A percentile compares a stretch with the other conserved stretches of the same genome.
Evolutionary conservation across 768 basidiomycete species (phyloP).

Genomic region (Suillus alpinus): DNA sequence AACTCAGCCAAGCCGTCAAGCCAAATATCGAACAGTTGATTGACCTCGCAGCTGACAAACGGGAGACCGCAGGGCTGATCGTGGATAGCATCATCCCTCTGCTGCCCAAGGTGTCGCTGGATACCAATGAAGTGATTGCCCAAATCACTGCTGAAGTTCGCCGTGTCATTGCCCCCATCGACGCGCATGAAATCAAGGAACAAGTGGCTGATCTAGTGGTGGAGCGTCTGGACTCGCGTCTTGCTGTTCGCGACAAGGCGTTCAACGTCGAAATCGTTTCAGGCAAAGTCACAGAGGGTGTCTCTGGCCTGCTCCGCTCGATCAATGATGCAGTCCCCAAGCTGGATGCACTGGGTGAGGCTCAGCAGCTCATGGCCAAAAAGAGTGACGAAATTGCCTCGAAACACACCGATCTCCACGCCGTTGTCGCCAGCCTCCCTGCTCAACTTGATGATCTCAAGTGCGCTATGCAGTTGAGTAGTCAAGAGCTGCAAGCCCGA

Average conservation of each 20-base stretch:
- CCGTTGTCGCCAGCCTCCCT: constrained; percentile 48
- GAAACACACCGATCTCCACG: constrained; percentile 39
- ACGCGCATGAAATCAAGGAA: constrained; percentile 85
- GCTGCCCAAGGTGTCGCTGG: constrained; percentile 46
- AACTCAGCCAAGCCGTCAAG: constrained; percentile 81
- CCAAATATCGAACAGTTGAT: constrained; percentile 88
- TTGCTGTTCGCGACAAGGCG: constrained; percentile 72
- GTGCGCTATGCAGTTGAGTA: constrained; percentile 36
- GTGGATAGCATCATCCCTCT: constrained; percentile 69
- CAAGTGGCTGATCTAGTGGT: constrained; percentile 87
- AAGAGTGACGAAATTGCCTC: constrained; percentile 36
- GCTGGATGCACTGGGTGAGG: constrained; percentile 39
- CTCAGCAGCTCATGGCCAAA: constrained; percentile 41
- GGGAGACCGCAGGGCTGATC: constrained; percentile 82
- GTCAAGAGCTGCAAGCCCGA: constrained; percentile 19
- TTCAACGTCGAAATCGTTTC: constrained; percentile 62
- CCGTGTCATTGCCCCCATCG: constrained; percentile 69
- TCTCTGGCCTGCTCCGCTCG: constrained; percentile 44
- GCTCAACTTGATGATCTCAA: constrained; percentile 42
- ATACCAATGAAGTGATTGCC: constrained; percentile 54
- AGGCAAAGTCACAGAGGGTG: constrained; percentile 51
- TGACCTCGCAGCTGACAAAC: constrained; percentile 84
- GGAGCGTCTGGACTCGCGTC: constrained; percentile 76
- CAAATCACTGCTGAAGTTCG: constrained; percentile 70
- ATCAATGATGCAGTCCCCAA: constrained; percentile 37